These are phyloP conservation scores for Endothia cerciana DNA, from an alignment of 2,329 filamentous ascomycete species.

Conservation along the genomic window DNA sequence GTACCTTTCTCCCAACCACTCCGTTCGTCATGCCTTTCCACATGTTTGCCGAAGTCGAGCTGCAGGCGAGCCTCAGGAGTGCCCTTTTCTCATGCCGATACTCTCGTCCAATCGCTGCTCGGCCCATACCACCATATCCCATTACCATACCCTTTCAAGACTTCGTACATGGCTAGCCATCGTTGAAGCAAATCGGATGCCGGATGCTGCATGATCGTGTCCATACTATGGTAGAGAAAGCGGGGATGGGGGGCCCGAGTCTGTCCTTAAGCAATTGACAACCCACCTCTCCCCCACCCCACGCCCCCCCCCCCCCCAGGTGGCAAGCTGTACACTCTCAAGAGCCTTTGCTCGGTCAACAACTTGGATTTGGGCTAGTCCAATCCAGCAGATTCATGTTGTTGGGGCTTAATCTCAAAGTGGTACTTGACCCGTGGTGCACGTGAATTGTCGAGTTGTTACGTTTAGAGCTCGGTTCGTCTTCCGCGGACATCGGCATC, in stretches of 20 bases:
- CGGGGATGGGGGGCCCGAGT: not conserved
- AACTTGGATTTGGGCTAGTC: not conserved
- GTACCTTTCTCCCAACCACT: not conserved
- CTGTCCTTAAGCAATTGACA: not conserved
- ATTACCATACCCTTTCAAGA: not conserved
- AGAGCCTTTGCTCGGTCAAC: not conserved
- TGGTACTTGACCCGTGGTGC: not conserved
- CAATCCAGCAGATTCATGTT: not conserved
- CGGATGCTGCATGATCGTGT: not conserved
- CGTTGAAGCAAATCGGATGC: not conserved
- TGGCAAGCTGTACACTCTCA: not conserved
- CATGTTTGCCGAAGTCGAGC: not conserved
- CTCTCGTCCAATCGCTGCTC: slow-evolving; percentile 17
- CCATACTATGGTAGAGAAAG: not conserved
- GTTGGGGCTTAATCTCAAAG: not conserved
- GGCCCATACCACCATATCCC: slow-evolving; percentile 14
- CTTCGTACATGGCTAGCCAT: not conserved
- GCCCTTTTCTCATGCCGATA: slow-evolving; percentile 20
- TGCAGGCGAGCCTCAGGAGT: not conserved
- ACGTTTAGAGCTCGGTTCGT: not conserved
- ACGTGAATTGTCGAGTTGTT: not conserved
- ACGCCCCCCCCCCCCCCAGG: not conserved
- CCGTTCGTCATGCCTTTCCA: not conserved
- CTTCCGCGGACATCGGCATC: not conserved
- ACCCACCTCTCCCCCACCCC: not conserved